A percentile compares a stretch with the other conserved stretches of the same genome.
phyloP scores from a whole-genome alignment of 1,139 yeast genomes.

The Pichia sp. region DNA sequence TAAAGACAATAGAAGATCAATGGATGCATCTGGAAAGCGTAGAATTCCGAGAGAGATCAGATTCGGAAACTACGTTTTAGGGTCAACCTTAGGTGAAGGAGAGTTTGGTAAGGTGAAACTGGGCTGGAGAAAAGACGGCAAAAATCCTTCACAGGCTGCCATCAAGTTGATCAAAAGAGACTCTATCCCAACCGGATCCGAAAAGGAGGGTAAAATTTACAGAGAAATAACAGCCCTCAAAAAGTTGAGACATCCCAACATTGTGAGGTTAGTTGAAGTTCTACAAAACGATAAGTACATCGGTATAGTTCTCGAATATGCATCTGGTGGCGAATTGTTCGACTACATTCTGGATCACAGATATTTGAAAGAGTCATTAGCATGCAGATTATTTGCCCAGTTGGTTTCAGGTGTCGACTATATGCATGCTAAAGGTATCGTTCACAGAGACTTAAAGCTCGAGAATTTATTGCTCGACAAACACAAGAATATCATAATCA shows the following conservation, averaged over 20 bases:
- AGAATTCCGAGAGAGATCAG: constrained; percentile 53
- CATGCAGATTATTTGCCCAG: constrained; percentile 88
- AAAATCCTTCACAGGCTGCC: constrained; percentile 81
- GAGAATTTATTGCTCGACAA: constrained; percentile 72
- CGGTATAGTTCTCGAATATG: constrained; percentile 93
- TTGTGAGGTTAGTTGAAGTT: constrained; percentile 86
- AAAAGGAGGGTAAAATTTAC: constrained; percentile 82
- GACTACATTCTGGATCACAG: constrained; percentile 87
- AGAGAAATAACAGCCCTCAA: constrained; percentile 90
- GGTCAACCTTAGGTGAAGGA: constrained; percentile 96
- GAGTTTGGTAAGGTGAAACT: constrained; percentile 96
- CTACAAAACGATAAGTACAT: constrained; percentile 91
- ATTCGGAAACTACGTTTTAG: constrained; percentile 84
- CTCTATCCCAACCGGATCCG: constrained; percentile 76
- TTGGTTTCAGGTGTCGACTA: constrained; percentile 90
- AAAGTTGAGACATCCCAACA: constrained; percentile 85
- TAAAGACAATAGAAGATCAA: constrained; percentile 9
- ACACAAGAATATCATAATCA: constrained; percentile 72
- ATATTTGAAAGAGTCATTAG: constrained; percentile 77
- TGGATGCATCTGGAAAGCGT: constrained; percentile 11
- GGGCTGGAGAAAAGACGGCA: constrained; percentile 91
- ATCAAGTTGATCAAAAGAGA: constrained; percentile 87
- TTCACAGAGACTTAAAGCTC: constrained; percentile 75
- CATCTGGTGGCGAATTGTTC: constrained; percentile 95
- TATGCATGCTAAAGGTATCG: constrained; percentile 78